Conservation (phyloP, 2,329 filamentous ascomycete genomes). For the Verticillium tricorpus region DNA sequence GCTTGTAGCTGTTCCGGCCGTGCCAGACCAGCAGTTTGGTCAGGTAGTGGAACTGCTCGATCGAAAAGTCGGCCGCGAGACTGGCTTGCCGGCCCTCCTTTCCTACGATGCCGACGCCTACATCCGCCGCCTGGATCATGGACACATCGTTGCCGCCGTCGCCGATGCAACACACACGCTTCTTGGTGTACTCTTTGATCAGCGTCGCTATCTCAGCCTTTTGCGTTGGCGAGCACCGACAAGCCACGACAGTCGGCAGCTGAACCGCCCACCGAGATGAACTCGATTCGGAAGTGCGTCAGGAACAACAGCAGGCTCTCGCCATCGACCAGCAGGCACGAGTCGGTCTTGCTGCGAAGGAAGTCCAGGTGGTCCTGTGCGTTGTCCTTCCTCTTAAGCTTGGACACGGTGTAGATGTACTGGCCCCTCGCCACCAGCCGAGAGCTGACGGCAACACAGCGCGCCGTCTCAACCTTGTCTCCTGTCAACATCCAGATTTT, state of each 20-base stretch:
- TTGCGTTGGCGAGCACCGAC: slow-evolving; percentile 92
- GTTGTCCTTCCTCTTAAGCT: slow-evolving; percentile 75
- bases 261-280: slow-evolving; percentile 86
- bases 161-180: slow-evolving; percentile 94
- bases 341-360: slow-evolving; percentile 79
- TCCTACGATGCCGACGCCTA: slow-evolving; percentile 95
- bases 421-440: slow-evolving; percentile 92
- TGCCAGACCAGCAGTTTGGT: slow-evolving; percentile 99
- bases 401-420: slow-evolving; percentile 90
- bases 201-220: slow-evolving; percentile 91
- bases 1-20: slow-evolving; percentile 94
- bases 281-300: slow-evolving; percentile 74
- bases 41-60: slow-evolving; percentile 90
- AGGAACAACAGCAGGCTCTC: slow-evolving; percentile 84
- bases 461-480: slow-evolving; percentile 96
- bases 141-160: slow-evolving; percentile 98
- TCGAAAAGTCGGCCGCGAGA: slow-evolving; percentile 92
- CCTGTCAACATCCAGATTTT: slow-evolving; percentile 99
- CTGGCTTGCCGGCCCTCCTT: slow-evolving; percentile 96
- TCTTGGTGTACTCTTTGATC: slow-evolving; percentile 87
- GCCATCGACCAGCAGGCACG: slow-evolving; percentile 88
- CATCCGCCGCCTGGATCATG: slow-evolving; percentile 98
- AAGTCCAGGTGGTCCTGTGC: slow-evolving; percentile 88
- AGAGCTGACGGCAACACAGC: slow-evolving; percentile 91
- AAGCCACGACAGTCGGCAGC: slow-evolving; percentile 89